Evolutionary conservation across 140 eudicot species (phyloP), one percentile per base, ranked within the genome.

Genomic region (Anethum foeniculum): DNA sequence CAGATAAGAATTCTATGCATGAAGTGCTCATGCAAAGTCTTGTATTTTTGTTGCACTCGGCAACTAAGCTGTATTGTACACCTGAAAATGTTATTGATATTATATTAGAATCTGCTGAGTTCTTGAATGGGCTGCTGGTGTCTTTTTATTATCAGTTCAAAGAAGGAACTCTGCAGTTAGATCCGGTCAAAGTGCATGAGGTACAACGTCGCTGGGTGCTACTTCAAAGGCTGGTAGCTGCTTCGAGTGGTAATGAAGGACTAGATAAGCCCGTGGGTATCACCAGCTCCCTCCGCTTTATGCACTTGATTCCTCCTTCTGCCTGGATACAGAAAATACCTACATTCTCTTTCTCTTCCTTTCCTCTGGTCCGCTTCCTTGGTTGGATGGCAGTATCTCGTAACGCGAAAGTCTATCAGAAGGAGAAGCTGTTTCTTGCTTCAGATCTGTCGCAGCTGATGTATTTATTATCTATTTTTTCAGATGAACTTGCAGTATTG

Each of bases 381-480:
- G 97, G 97, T 85, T 94, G 99, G 99, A 90, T 94, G 97, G 95
- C 97, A 9, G 87, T 94, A 12, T 86, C 94, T 80, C 95, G 92
- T 85, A 94, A 92, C 81, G 94, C 99, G 13, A 83, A 89, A 81
- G 89, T 86, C 48, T 94, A 85, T 87, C 90, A 88, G 81, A 86
- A 86, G 72, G 97, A 92, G 81, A 86, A 88, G 71, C 89, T 94
- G 80, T 83, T 86, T 79, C 97, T 94, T 81, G 93, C 91, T 79
- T 88, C 96, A 19, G 93, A 92, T 84, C 87, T 92, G 76, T 80
- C 95, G 4, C 90, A 92, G 80, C 81, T 94, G 82, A 86, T 92
- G 38, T 80, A 82, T 76, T 81, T 94, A 43, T 78, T 94, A 82
- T 90, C 92, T 13, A 88, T 94, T 78, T 94, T 92, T 79, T 84